Base-by-base conservation (phyloP, 2,329 filamentous ascomycete genomes). In the Aaosphaeria arxii region DNA sequence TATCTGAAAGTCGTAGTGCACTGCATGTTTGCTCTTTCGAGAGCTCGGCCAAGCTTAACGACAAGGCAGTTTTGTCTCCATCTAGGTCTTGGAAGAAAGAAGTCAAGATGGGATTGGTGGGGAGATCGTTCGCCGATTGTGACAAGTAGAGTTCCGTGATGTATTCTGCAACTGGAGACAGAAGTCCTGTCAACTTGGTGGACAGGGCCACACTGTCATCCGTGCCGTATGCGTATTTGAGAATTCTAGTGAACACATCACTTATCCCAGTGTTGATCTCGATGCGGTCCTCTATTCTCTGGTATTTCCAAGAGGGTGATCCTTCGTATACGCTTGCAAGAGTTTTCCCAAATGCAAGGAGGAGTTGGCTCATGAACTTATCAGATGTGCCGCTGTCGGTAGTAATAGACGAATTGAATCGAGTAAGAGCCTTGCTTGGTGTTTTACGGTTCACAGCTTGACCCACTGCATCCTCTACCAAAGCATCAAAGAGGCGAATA, bases 241-340 rank as follows among this genome's bases (percentile, higher is more conserved):
- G 72, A 30, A 95, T 77, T 41, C 82, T 85, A 54, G 87, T 80
- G 62, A 96, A 85, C 11, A 86, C 80, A 5, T 78, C 78, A 29
- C 89, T 79, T 29, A 96, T 82, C 39, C 79, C 78, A 13, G 79
- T 78, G 49, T 89, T 82, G 43, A 96, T 80, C 47, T 84, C 76
- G 44, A 84, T 81, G 40, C 86, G 84, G 55, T 91, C 86, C 29
- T 84, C 75, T 7, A 83, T 78, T 1, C 81, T 78, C 5, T 81
- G 77, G 65, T 95, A 96, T 56, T 86, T 86, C 94, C 92, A 99
- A 5, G 85, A 90, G 30, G 84, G 82, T 35, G 87, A 88, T 67
- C 87, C 94, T 71, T 95, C 91, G 57, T 95, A 87, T 5, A 95
- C 82, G 62, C 95, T 91, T 28, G 95, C 80, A 54, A 89, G 79